Percentiles rank a stretch among this genome's conserved stretches.
These are phyloP conservation scores for Perilla frutescens DNA, from an alignment of 257 asterid genomes.

Conservation along the genomic window DNA sequence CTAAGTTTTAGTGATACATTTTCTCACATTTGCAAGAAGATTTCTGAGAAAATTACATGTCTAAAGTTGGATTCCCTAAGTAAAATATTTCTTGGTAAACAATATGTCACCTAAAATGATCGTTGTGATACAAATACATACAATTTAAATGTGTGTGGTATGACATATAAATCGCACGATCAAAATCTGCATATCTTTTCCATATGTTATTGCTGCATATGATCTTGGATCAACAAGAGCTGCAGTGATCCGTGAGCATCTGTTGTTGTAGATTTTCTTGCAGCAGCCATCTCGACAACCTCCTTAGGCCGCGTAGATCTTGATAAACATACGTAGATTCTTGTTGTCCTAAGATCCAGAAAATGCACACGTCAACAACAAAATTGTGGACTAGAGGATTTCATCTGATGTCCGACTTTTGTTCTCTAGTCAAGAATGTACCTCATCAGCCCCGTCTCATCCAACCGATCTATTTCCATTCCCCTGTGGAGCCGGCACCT, in stretches of 20 bases:
- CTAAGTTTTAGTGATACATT: not conserved
- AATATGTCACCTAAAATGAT: not conserved
- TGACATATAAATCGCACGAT: not conserved
- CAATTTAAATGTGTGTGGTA: not conserved
- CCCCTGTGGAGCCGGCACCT: constrained; percentile 40
- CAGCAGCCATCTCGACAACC: not conserved
- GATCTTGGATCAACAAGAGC: no score
- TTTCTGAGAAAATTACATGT: not conserved
- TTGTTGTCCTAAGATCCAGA: not conserved
- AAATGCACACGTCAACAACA: not conserved
- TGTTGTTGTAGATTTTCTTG: not conserved
- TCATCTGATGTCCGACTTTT: not conserved
- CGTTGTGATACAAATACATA: not conserved
- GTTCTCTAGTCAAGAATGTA: not conserved
- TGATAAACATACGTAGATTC: not conserved
- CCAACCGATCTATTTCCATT: constrained; percentile 45
- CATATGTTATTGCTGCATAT: no score
- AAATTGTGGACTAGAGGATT: not conserved
- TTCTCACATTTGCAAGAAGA: constrained; percentile 8
- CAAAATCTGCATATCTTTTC: constrained; percentile 1
- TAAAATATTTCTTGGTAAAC: not conserved
- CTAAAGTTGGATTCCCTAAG: not conserved
- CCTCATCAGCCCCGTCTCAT: constrained; percentile 11
- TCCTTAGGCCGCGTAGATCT: not conserved
- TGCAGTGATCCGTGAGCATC: not conserved